A percentile compares a stretch with the other conserved stretches of the same genome.
phyloP scores from a whole-genome alignment of 2,329 filamentous ascomycete species.

The Epichloe typhina region DNA sequence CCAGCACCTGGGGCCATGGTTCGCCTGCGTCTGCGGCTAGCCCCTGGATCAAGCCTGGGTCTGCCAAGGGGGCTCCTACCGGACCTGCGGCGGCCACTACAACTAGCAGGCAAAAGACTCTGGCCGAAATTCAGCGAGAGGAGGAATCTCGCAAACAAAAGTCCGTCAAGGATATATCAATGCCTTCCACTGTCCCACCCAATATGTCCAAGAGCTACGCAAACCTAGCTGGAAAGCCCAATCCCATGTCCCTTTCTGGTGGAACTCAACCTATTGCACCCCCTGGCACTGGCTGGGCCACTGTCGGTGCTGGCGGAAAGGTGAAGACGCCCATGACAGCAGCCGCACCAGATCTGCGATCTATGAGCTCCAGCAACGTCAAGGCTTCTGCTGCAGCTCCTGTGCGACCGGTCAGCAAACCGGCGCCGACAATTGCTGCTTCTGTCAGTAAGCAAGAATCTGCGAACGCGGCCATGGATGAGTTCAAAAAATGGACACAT shows the following conservation, averaged over 20 bases:
- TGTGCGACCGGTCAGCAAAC: conserved; percentile 38
- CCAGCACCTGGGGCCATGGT: conserved; percentile 76
- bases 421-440: conserved; percentile 28
- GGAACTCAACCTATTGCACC: conserved; percentile 18
- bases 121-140: conserved; percentile 93
- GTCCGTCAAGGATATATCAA: conserved; percentile 33
- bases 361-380: conserved; percentile 28
- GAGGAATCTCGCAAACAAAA: conserved; percentile 73
- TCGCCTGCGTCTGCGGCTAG: conserved; percentile 55
- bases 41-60: conserved; percentile 55
- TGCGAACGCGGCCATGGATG: conserved; percentile 54
- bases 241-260: conserved; percentile 11
- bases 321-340: conserved; percentile 59
- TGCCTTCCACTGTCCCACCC: conserved; percentile 34
- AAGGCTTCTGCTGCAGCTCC: conserved; percentile 29
- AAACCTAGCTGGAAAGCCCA: conserved; percentile 74
- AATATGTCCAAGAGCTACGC: conserved; percentile 76
- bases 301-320: conserved; percentile 88
- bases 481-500: conserved; percentile 94
- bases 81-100: conserved; percentile 12
- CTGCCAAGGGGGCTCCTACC: conserved; percentile 21
- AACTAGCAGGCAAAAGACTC: conserved; percentile 60
- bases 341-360: conserved; percentile 30
- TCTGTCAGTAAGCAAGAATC: conserved; percentile 25
- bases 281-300: conserved; percentile 61